Percentiles rank a stretch among this genome's conserved stretches.
These are phyloP conservation scores for Aspergillus sp. DNA, from an alignment of 2,329 filamentous ascomycete species.

Conservation along the genomic window DNA sequence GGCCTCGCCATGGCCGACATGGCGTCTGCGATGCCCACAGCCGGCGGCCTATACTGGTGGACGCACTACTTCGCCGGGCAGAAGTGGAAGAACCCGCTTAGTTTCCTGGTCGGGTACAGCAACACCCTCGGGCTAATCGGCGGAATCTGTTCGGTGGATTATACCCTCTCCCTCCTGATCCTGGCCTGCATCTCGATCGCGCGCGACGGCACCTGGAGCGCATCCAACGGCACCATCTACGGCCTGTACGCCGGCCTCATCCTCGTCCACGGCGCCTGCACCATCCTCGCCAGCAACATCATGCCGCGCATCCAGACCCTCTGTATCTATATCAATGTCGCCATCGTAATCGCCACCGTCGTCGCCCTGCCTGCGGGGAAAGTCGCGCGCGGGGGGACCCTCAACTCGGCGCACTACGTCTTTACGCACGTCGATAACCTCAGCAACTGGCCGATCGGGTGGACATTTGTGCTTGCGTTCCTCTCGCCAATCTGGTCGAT, in stretches of 20 bases:
- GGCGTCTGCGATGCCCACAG: slow-evolving; percentile 58
- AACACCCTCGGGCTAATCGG: slow-evolving; percentile 63
- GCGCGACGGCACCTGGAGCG: slow-evolving; percentile 56
- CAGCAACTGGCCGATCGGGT: slow-evolving; percentile 58
- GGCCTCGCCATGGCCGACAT: slow-evolving; percentile 59
- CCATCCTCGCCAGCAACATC: slow-evolving; percentile 52
- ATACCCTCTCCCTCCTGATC: slow-evolving; percentile 36
- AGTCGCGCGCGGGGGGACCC: slow-evolving; percentile 21
- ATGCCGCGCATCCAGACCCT: slow-evolving; percentile 61
- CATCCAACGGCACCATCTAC: slow-evolving; percentile 58
- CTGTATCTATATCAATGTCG: slow-evolving; percentile 57
- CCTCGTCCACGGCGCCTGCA: slow-evolving; percentile 54
- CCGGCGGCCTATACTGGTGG: slow-evolving; percentile 60
- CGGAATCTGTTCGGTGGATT: slow-evolving; percentile 63
- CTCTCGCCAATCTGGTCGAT: slow-evolving; percentile 62
- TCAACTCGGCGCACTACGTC: slow-evolving; percentile 49
- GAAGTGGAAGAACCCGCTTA: slow-evolving; percentile 57
- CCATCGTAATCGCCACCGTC: slow-evolving; percentile 56
- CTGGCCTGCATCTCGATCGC: slow-evolving; percentile 59
- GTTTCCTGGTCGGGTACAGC: slow-evolving; percentile 61
- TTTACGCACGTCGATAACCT: slow-evolving; percentile 59
- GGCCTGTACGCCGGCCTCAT: slow-evolving; percentile 57
- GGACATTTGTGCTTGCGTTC: slow-evolving; percentile 62
- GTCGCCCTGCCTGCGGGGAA: slow-evolving; percentile 58
- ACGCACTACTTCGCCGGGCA: slow-evolving; percentile 60